phyloP scores from a whole-genome alignment of 2,329 filamentous ascomycete genomes.

The Phialocephala subalpina region DNA sequence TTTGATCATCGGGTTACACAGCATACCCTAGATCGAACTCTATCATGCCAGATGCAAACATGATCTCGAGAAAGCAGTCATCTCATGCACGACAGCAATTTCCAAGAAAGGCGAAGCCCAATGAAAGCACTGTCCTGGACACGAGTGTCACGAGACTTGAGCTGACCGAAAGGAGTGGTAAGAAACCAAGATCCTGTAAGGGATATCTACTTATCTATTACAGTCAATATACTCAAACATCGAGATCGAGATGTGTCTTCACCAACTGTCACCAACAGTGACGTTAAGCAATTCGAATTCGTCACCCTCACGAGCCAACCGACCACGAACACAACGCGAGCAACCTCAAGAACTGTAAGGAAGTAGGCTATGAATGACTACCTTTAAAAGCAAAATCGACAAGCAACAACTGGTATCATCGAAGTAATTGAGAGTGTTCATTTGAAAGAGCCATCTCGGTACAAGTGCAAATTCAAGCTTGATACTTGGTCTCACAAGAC shows the following conservation, averaged over 20 bases:
- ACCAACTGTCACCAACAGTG: neutral
- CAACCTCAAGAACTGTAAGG: constrained; percentile 27
- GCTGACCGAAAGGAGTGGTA: neutral
- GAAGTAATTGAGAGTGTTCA: neutral
- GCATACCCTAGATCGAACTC: too few relatives aligned
- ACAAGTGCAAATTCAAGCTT: constrained; percentile 32
- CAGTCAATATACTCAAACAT: constrained; percentile 7
- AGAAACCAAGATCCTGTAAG: neutral
- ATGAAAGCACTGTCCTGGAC: too few relatives aligned
- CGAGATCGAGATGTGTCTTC: neutral
- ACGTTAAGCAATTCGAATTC: constrained; percentile 22
- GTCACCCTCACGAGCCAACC: constrained; percentile 26
- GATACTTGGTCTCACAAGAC: constrained; percentile 29
- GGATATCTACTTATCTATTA: neutral
- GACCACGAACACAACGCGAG: neutral
- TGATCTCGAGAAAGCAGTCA: neutral
- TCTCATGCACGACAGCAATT: neutral
- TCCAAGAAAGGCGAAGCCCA: neutral
- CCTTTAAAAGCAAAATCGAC: constrained; percentile 26
- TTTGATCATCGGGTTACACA: neutral
- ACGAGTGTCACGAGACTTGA: neutral
- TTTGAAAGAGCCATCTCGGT: constrained; percentile 19
- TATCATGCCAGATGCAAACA: neutral
- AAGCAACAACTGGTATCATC: constrained; percentile 16
- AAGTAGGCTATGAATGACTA: constrained; percentile 33